phyloP scores from a whole-genome alignment of 1,284 basidiomycete species.

The Sporisorium exsertum region DNA sequence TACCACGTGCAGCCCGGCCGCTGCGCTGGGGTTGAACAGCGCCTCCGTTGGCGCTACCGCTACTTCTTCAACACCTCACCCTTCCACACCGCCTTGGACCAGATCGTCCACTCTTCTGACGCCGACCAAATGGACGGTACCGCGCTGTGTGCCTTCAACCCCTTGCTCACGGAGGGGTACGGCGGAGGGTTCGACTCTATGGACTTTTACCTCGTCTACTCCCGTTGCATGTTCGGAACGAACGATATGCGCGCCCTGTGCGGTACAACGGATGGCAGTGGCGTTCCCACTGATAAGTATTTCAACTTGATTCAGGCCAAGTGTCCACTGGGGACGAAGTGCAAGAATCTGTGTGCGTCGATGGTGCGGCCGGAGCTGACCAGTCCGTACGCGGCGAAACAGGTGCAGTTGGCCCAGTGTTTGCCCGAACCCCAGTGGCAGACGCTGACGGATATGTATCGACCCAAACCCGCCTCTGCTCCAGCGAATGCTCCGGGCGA shows the following conservation, averaged over 20 bases:
- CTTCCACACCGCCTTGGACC: constrained; percentile 17
- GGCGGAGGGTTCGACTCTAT: constrained; percentile 22
- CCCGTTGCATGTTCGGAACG: constrained; percentile 26
- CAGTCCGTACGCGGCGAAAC: constrained; percentile 22
- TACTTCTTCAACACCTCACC: constrained; percentile 15
- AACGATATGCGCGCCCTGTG: constrained; percentile 27
- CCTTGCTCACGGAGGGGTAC: constrained; percentile 26
- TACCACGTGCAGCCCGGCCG: constrained; percentile 41
- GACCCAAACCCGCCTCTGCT: constrained; percentile 4
- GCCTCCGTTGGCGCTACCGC: constrained; percentile 14
- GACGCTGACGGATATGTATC: constrained; percentile 26
- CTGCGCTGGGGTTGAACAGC: constrained; percentile 20
- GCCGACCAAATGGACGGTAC: constrained; percentile 25
- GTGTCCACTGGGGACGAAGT: constrained; percentile 24
- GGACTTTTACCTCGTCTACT: constrained; percentile 31
- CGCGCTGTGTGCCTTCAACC: constrained; percentile 30
- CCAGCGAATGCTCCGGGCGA: not conserved
- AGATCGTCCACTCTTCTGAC: not conserved
- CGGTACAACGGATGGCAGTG: constrained; percentile 15
- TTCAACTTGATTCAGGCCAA: constrained; percentile 24
- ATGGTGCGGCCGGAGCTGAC: constrained; percentile 21
- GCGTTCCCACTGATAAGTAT: constrained; percentile 6
- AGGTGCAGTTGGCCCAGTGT: constrained; percentile 38
- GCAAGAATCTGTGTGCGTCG: constrained; percentile 39
- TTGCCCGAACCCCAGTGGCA: constrained; percentile 10